Evolutionary conservation across 495 filamentous ascomycete genomes (phyloP).

Genomic region (Xylaria longipes): DNA sequence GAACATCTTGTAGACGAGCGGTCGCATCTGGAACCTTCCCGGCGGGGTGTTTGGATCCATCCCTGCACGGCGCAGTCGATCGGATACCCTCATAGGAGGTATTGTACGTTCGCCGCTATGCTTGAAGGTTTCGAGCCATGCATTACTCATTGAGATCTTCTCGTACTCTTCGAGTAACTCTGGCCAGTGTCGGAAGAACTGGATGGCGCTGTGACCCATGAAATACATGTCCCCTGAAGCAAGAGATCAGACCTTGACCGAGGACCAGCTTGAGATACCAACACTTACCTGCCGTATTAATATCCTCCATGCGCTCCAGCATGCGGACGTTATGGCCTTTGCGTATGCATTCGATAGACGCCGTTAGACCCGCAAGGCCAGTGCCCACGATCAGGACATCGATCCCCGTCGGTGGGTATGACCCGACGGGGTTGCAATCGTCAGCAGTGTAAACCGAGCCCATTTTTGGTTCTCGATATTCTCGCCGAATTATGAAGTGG

Average conservation of each 20-base stretch:
- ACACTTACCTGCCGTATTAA: conserved; percentile 47
- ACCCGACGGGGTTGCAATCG: conserved; percentile 45
- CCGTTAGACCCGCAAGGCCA: conserved; percentile 68
- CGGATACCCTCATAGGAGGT: conserved; percentile 46
- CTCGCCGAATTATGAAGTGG: background rate
- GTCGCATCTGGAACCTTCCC: conserved; percentile 54
- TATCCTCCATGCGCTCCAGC: conserved; percentile 56
- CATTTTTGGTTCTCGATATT: conserved; percentile 29
- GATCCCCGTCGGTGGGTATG: conserved; percentile 55
- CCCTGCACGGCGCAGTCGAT: conserved; percentile 44
- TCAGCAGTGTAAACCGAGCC: conserved; percentile 35
- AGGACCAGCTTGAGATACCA: conserved; percentile 20
- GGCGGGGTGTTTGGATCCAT: conserved; percentile 49
- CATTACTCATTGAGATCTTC: conserved; percentile 52
- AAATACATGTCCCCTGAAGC: conserved; percentile 61
- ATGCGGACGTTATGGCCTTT: conserved; percentile 68
- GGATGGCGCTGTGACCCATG: conserved; percentile 57
- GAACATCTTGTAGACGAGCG: conserved; percentile 63
- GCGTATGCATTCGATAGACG: conserved; percentile 67
- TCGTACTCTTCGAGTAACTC: conserved; percentile 57
- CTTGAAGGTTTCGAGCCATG: conserved; percentile 60
- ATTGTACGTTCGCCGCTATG: conserved; percentile 58
- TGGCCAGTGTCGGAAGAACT: conserved; percentile 64
- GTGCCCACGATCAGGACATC: conserved; percentile 67
- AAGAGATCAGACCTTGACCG: background rate